Evolutionary conservation across 2,329 filamentous ascomycete genomes (phyloP), one percentile per base, ranked within the genome.

Genomic region (Aschersonia sp.): DNA sequence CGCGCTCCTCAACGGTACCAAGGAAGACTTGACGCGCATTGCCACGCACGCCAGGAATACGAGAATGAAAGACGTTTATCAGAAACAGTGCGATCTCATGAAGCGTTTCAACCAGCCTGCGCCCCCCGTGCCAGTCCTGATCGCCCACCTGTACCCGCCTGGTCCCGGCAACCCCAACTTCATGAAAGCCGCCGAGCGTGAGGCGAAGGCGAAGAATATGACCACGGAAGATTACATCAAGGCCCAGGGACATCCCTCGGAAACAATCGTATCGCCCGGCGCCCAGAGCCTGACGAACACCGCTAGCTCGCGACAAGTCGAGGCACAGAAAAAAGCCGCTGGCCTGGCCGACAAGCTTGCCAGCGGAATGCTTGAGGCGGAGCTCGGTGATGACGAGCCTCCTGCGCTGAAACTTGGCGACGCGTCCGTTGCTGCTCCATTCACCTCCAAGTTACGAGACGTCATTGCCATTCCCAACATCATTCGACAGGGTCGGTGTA

Each of bases 391-490:
- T 47, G 83, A 81, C 55, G 92, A 97, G 65, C 91, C 92, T 1
- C 92, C 94, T 2, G 89, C 89, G 3, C 87, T 98, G 63, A 98
- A 98, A 71, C 78, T 98, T 43, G 92, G 92, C 53, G 92, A 98
- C 65, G 92, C 92, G 5, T 98, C 92, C 0, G 91, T 97, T 48
- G 92, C 92, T 41, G 92, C 92, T 1, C 92, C 92, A 0, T 98
- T 98, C 65, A 98, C 92, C 0, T 95, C 88, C 63, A 98, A 98
- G 70, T 78, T 98, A 43, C 86, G 89, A 56, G 96, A 98, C 59
- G 92, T 98, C 50, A 80, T 98, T 58, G 92, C 92, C 40, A 89
- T 98, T 50, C 91, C 92, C 47, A 98, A 98, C 70, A 98, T 98
- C 59, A 92, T 98, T 59, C 86, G 92, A 50, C 92, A 98, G 70